phyloP scores from a whole-genome alignment of 2,329 filamentous ascomycete species.

The Sclerotinia minor region DNA sequence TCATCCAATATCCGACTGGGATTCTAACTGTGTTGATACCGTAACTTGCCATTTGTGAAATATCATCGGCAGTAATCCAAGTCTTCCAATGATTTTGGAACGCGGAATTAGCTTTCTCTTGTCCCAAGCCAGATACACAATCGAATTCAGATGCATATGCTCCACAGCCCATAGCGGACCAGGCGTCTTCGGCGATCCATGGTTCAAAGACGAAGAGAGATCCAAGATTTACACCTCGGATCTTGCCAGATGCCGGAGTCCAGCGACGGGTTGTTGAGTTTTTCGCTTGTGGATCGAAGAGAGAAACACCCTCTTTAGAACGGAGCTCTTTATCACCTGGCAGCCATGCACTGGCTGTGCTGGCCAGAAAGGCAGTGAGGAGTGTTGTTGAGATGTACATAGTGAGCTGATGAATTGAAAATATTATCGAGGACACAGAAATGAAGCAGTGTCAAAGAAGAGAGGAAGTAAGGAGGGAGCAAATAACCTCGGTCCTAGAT shows the following conservation, averaged over 20 bases:
- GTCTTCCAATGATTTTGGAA: constrained; percentile 50
- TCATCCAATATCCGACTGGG: constrained; percentile 53
- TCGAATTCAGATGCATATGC: constrained; percentile 48
- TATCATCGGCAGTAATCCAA: constrained; percentile 50
- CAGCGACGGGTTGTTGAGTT: constrained; percentile 20
- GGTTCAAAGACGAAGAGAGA: constrained; percentile 51
- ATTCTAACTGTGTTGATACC: constrained; percentile 52
- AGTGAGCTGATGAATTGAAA: not conserved
- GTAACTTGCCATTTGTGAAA: constrained; percentile 47
- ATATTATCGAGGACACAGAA: not conserved
- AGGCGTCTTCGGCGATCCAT: constrained; percentile 48
- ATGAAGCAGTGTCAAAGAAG: not conserved
- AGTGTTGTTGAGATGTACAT: constrained; percentile 21
- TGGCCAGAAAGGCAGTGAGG: constrained; percentile 14
- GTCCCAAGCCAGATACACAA: constrained; percentile 49
- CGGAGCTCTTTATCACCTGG: constrained; percentile 20
- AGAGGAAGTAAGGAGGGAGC: not conserved
- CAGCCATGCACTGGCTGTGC: constrained; percentile 21
- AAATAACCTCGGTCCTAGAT: not conserved
- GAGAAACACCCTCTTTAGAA: constrained; percentile 14
- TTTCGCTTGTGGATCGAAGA: constrained; percentile 19
- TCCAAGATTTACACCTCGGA: constrained; percentile 53
- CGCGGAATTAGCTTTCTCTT: constrained; percentile 46
- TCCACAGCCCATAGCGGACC: constrained; percentile 49
- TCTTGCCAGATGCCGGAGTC: constrained; percentile 40